Evolutionary conservation across 148 eudicot species (phyloP).

Genomic region (Fallopia convolvulus): DNA sequence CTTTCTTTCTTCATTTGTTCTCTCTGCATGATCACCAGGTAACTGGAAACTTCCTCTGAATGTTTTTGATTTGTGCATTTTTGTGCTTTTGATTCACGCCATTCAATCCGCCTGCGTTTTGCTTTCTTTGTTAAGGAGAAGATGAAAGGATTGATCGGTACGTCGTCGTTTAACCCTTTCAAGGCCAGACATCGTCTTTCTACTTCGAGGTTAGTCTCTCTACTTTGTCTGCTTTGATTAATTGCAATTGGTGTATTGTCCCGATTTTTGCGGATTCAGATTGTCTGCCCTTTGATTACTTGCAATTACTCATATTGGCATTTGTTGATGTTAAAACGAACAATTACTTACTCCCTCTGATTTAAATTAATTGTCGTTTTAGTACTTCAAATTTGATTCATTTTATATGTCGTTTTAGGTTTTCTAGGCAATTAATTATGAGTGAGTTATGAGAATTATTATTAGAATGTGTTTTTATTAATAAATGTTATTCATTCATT

Average conservation of each 20-base stretch:
- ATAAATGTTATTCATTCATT: too few relatives aligned
- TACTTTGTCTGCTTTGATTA: background rate
- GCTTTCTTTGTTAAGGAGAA: background rate
- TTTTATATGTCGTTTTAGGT: too few relatives aligned
- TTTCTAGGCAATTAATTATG: too few relatives aligned
- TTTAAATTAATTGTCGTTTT: too few relatives aligned
- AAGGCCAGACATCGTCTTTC: conserved; percentile 69
- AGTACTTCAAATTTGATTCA: too few relatives aligned
- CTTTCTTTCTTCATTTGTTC: background rate
- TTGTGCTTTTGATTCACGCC: background rate
- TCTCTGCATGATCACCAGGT: background rate
- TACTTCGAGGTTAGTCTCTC: conserved; percentile 33
- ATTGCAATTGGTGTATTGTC: background rate
- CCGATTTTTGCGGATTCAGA: background rate
- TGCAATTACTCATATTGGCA: background rate
- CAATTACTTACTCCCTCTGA: too few relatives aligned
- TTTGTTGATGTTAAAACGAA: background rate
- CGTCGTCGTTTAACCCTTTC: conserved; percentile 31
- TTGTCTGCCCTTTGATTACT: background rate
- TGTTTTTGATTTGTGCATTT: background rate
- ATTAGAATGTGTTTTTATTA: too few relatives aligned
- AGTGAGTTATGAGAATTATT: too few relatives aligned
- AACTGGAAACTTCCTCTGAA: background rate
- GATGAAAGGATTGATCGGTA: conserved; percentile 49
- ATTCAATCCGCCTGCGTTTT: background rate